Conservation (phyloP, 169 alveolate species). For the Plasmodium berghei region DNA sequence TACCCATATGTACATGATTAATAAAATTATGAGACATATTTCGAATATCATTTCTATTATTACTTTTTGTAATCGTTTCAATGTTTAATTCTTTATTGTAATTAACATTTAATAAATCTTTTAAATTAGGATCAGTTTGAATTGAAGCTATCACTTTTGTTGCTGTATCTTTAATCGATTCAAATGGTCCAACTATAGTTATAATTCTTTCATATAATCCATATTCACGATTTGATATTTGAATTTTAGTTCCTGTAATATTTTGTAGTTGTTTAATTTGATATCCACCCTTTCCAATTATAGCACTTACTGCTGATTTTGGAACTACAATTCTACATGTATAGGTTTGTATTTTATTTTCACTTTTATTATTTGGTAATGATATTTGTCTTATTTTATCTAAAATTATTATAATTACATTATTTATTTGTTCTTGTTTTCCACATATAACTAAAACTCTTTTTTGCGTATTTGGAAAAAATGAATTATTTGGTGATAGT, state of each 20-base stretch:
- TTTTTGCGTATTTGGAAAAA: slow-evolving; percentile 76
- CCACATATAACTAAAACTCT: slow-evolving; percentile 72
- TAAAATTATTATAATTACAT: slow-evolving; percentile 47
- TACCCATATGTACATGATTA: slow-evolving; percentile 50
- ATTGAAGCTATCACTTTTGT: slow-evolving; percentile 35
- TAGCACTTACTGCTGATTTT: slow-evolving; percentile 77
- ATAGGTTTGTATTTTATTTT: slow-evolving; percentile 27
- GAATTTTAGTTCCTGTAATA: slow-evolving; percentile 52
- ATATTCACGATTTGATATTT: slow-evolving; percentile 62
- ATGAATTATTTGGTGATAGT: slow-evolving; percentile 58
- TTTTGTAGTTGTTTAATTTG: slow-evolving; percentile 70
- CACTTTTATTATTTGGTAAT: slow-evolving; percentile 9
- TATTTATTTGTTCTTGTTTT: slow-evolving; percentile 50
- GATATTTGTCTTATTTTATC: slow-evolving; percentile 67
- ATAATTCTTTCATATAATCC: slow-evolving; percentile 73
- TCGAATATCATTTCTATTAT: slow-evolving; percentile 15
- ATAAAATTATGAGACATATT: slow-evolving; percentile 29
- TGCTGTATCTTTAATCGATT: slow-evolving; percentile 64
- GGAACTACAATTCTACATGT: slow-evolving; percentile 75
- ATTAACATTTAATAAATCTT: slow-evolving; percentile 65
- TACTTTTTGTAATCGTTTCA: neutral
- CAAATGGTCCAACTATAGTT: slow-evolving; percentile 54
- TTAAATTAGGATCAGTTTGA: slow-evolving; percentile 73
- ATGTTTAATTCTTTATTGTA: slow-evolving; percentile 39
- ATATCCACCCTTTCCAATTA: slow-evolving; percentile 77